A percentile compares a stretch with the other conserved stretches of the same genome.
Conservation (phyloP, 495 filamentous ascomycete species). For the Penicillium maclennaniae region DNA sequence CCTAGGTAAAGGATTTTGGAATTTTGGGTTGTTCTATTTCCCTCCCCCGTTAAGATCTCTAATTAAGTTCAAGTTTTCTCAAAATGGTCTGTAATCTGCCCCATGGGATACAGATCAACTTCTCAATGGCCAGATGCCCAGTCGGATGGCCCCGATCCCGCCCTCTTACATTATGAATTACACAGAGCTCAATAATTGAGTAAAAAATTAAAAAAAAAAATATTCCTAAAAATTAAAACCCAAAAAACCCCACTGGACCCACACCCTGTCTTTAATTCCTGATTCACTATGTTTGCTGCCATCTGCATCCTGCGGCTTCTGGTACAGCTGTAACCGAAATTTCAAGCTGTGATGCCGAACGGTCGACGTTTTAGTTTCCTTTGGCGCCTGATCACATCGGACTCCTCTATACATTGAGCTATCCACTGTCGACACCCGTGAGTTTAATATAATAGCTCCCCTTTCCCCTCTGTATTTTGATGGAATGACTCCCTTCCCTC, state of each 20-base stretch:
- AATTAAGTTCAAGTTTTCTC: conserved; percentile 8
- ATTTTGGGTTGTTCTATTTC: conserved; percentile 8
- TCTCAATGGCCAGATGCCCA: conserved; percentile 15
- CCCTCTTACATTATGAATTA: conserved; percentile 22
- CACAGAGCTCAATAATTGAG: conserved; percentile 3
- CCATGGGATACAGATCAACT: conserved; percentile 11
- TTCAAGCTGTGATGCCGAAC: conserved; percentile 29
- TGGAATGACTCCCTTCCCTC: conserved; percentile 20
- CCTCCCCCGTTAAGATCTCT: neutral
- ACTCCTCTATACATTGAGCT: conserved; percentile 28
- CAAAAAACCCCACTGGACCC: conserved; percentile 15
- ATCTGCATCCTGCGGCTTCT: conserved; percentile 37
- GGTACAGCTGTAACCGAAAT: conserved; percentile 46
- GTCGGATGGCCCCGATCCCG: conserved; percentile 31
- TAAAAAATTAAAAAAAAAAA: conserved; percentile 5
- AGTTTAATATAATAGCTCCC: conserved; percentile 28
- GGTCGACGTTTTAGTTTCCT: conserved; percentile 34
- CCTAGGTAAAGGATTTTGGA: neutral
- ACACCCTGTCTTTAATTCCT: conserved; percentile 25
- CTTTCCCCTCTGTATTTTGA: conserved; percentile 26
- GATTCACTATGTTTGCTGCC: conserved; percentile 38
- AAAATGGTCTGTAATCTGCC: conserved; percentile 1
- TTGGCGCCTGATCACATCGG: conserved; percentile 41
- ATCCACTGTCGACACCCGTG: conserved; percentile 37
- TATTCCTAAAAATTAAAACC: conserved; percentile 8